These are phyloP conservation scores for Wallemia hederae DNA, from an alignment of 1,284 basidiomycete genomes.

Conservation along the genomic window DNA sequence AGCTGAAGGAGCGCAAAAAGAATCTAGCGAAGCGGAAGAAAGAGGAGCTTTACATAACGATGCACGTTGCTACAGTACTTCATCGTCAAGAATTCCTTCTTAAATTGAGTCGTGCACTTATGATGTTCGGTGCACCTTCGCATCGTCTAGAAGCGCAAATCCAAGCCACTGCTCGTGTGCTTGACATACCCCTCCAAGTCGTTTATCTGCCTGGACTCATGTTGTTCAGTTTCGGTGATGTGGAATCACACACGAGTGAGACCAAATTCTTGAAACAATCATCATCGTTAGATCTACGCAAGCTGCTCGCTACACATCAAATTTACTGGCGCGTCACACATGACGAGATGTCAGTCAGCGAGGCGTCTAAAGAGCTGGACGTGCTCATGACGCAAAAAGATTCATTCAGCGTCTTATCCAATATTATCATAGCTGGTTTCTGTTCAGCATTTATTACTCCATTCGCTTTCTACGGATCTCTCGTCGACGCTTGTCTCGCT, in stretches of 20 bases:
- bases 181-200: conserved; percentile 55
- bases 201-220: conserved; percentile 64
- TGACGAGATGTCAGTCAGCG: conserved; percentile 51
- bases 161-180: conserved; percentile 50
- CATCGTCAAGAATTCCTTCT: conserved; percentile 67
- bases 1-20: conserved; percentile 19
- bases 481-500: conserved; percentile 44
- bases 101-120: conserved; percentile 42
- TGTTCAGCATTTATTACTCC: conserved; percentile 51
- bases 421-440: conserved; percentile 45
- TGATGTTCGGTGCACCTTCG: conserved; percentile 14
- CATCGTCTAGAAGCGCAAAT: conserved; percentile 68
- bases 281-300: conserved; percentile 41
- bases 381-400: conserved; percentile 34
- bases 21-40: conserved; percentile 33
- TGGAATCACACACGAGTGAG: conserved; percentile 50
- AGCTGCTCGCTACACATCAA: conserved; percentile 41
- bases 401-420: conserved; percentile 33
- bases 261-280: conserved; percentile 57
- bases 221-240: conserved; percentile 55
- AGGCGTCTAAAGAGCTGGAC: conserved; percentile 44
- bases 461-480: conserved; percentile 39
- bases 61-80: conserved; percentile 60
- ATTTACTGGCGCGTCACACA: conserved; percentile 71
- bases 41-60: conserved; percentile 63